Evolutionary conservation across 2,329 filamentous ascomycete genomes (phyloP).

Genomic region (Ascocoryne sarcoides): DNA sequence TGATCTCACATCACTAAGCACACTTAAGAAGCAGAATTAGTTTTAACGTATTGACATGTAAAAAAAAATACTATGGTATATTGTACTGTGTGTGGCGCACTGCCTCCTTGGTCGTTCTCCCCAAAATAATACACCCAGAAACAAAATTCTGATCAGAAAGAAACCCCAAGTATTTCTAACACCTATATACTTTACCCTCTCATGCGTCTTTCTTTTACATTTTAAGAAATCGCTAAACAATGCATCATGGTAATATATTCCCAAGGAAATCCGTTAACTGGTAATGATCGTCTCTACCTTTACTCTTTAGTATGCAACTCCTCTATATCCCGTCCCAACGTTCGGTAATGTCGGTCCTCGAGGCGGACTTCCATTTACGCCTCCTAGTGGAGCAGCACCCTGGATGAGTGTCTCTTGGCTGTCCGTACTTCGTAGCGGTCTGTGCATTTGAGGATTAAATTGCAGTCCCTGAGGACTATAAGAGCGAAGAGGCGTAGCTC

Average conservation of each 20-base stretch:
- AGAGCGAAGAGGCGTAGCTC: slow-evolving; percentile 17
- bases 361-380: slow-evolving; percentile 10
- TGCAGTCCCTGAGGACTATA: slow-evolving; percentile 10
- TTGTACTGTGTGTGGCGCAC: background rate
- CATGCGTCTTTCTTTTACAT: no score
- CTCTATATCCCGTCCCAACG: slow-evolving; percentile 17
- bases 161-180: no score
- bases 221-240: no score
- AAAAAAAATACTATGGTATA: background rate
- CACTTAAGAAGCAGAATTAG: background rate
- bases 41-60: background rate
- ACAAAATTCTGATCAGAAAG: no score
- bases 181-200: no score
- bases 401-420: slow-evolving; percentile 20
- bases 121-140: background rate
- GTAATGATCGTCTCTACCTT: slow-evolving; percentile 3
- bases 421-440: slow-evolving; percentile 6
- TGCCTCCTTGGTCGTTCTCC: background rate
- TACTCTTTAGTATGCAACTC: slow-evolving; percentile 19
- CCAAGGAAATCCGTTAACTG: slow-evolving; percentile 12
- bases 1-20: background rate
- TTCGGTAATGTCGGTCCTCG: slow-evolving; percentile 16
- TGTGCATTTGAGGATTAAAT: slow-evolving; percentile 8
- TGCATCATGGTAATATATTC: slow-evolving; percentile 6
- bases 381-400: slow-evolving; percentile 21